Base-by-base conservation (phyloP, 192 early-diverging fungal species). In the Phycomyces nitens region DNA sequence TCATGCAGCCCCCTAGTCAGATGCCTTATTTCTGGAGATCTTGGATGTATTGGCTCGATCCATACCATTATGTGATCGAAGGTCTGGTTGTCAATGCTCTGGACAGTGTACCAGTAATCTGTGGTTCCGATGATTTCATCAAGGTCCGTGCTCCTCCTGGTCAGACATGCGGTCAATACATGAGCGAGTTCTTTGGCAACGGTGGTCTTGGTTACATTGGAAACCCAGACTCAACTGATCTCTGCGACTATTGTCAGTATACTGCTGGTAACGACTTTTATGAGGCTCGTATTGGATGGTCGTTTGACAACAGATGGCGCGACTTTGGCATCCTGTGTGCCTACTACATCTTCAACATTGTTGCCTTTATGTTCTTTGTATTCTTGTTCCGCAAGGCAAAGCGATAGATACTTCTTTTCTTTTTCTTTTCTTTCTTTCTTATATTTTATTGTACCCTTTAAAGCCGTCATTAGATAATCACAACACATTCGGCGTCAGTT, bases 1-100 rank as follows among this genome's bases (percentile, higher is more conserved):
- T 88, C 64, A 76, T 83, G 22, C 79, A 81, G 27, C 79, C 86
- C 14, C 80, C 83, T 41, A 26, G 62, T 42, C 58, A 70, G n/a
- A 80, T 88, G 75, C 79, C 83, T 34, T 52, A 61, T 38, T 85
- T 88, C 72, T 88, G 87, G 85, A 75, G 78, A 52, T 50, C 67
- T 0, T 86, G 82, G 77, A 80, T 88, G 79, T 88, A 88, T 73
- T 81, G 79, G 79, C 65, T 84, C 34, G 79, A 80, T 53, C 84
- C 85, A 0, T 86, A 82, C 64, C 72, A 71, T 44, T 86, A 88
- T 71, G 73, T 79, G 39, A 65, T 86, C 47, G 87, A 86, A 65
- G 84, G 85, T 47, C 65, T 83, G 18, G 74, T 86, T 22, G 76
- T 77, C 60, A 84, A 85, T 65, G 82, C 79, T 26, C 71, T 89